Evolutionary conservation across 1,284 basidiomycete genomes (phyloP).

Genomic region (Pseudozyma flocculosa): DNA sequence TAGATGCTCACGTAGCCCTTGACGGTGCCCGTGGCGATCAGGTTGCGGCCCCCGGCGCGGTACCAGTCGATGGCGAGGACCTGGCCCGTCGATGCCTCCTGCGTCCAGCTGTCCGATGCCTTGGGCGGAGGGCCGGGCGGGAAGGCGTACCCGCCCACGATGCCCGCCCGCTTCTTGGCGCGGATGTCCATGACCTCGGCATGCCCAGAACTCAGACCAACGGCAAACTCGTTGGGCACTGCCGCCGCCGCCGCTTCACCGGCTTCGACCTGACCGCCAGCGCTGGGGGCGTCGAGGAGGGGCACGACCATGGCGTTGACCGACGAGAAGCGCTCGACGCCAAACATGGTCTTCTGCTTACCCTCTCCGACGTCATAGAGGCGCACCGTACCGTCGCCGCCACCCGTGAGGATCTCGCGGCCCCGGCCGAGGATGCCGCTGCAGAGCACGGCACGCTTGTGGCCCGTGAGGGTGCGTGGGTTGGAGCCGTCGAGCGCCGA

Average conservation of each 20-base stretch:
- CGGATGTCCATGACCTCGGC: constrained; percentile 67
- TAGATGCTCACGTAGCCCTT: constrained; percentile 67
- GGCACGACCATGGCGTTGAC: constrained; percentile 61
- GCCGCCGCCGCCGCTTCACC: background rate
- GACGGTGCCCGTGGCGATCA: constrained; percentile 68
- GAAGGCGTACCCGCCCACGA: constrained; percentile 58
- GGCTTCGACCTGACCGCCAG: background rate
- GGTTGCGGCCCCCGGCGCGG: constrained; percentile 18
- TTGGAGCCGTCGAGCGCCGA: constrained; percentile 61
- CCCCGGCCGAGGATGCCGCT: constrained; percentile 69
- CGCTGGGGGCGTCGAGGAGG: background rate
- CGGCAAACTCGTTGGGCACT: constrained; percentile 47
- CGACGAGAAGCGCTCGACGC: constrained; percentile 58
- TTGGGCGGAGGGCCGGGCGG: constrained; percentile 31
- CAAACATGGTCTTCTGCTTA: constrained; percentile 58
- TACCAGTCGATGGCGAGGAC: constrained; percentile 19
- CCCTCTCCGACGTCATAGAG: constrained; percentile 73
- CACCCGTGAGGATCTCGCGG: constrained; percentile 65
- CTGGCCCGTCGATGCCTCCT: constrained; percentile 59
- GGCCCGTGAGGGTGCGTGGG: constrained; percentile 69
- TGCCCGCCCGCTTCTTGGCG: constrained; percentile 61
- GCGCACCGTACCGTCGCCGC: constrained; percentile 70
- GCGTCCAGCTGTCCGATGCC: constrained; percentile 65
- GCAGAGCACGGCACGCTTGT: constrained; percentile 65
- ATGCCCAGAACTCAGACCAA: constrained; percentile 65